These are phyloP conservation scores for Raffaelea arxii DNA, from an alignment of 2,329 filamentous ascomycete genomes.

Conservation along the genomic window DNA sequence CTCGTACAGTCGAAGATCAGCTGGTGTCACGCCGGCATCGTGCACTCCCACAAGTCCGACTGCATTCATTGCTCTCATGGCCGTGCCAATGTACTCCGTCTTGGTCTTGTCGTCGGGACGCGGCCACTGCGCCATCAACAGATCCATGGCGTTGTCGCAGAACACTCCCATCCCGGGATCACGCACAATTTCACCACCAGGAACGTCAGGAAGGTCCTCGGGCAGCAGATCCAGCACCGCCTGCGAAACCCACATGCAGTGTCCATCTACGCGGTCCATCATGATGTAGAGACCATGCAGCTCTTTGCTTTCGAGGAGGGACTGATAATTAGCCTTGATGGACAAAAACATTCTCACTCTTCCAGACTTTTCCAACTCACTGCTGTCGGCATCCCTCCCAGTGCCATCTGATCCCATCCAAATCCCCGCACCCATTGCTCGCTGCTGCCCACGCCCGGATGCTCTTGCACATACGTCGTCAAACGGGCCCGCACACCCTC, in stretches of 20 bases:
- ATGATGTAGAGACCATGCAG: constrained; percentile 53
- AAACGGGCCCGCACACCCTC: constrained; percentile 45
- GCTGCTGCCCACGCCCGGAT: constrained; percentile 41
- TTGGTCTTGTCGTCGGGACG: constrained; percentile 44
- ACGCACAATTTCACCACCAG: constrained; percentile 54
- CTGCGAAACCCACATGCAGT: constrained; percentile 60
- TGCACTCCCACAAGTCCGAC: constrained; percentile 60
- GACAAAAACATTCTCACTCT: too few relatives aligned
- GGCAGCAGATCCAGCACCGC: constrained; percentile 53
- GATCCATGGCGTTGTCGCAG: constrained; percentile 63
- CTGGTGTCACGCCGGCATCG: constrained; percentile 53
- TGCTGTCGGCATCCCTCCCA: constrained; percentile 55
- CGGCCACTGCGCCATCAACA: constrained; percentile 48
- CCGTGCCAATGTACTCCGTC: constrained; percentile 43
- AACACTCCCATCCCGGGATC: constrained; percentile 58
- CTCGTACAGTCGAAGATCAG: constrained; percentile 43
- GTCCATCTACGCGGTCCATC: constrained; percentile 60
- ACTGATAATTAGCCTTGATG: constrained; percentile 20
- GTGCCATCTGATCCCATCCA: constrained; percentile 60
- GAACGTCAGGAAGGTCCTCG: constrained; percentile 37
- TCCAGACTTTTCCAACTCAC: too few relatives aligned
- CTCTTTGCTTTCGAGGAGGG: constrained; percentile 42
- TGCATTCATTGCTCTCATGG: constrained; percentile 52
- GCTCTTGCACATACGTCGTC: constrained; percentile 35
- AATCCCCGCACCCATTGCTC: constrained; percentile 56